Evolutionary conservation across 2,329 filamentous ascomycete genomes (phyloP), one percentile per base, ranked within the genome.

Genomic region (Colletotrichum sp.): DNA sequence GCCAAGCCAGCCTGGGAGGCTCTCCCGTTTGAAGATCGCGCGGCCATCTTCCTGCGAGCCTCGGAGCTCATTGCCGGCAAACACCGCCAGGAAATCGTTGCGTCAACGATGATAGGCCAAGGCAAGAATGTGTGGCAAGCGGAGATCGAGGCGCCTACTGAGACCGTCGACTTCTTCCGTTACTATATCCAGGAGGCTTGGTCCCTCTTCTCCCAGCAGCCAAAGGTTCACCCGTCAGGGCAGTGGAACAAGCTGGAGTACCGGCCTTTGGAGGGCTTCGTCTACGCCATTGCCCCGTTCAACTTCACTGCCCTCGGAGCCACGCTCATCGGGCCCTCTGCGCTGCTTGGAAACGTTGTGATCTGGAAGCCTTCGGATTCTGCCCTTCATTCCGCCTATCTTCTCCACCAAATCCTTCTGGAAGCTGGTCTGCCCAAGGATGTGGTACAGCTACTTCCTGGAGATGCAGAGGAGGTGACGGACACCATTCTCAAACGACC

Each of bases 41-140:
- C 96, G 13, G 94, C 96, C 72, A 91, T 99, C 82, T 99, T 99
- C 88, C 91, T 99, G 82, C 98, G 98, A 90, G 96, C 97, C 4
- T 96, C 96, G 36, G 96, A 99, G 83, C 89, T 99, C 77, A 92
- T 99, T 79, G 89, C 94, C 71, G 94, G 92, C 78, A 99, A 99
- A 87, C 99, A 99, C 87, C 92, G 97, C 83, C 98, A 98, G 86
- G 95, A 98, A 72, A 92, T 99, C 80, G 98, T 99, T 94, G 96
- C 97, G 9, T 92, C 95, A 60, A 98, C 97, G 16, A 98, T 99
- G 92, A 89, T 98, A 38, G 96, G 96, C 77, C 96, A 99, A 87
- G 96, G 97, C 82, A 99, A 99, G 92, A 99, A 98, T 84, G 95
- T 95, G 65, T 99, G 96, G 96, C 96, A 99, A 86, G 96, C 97